Conservation (phyloP, 768 basidiomycete species). For the Tephrocybe sp. region DNA sequence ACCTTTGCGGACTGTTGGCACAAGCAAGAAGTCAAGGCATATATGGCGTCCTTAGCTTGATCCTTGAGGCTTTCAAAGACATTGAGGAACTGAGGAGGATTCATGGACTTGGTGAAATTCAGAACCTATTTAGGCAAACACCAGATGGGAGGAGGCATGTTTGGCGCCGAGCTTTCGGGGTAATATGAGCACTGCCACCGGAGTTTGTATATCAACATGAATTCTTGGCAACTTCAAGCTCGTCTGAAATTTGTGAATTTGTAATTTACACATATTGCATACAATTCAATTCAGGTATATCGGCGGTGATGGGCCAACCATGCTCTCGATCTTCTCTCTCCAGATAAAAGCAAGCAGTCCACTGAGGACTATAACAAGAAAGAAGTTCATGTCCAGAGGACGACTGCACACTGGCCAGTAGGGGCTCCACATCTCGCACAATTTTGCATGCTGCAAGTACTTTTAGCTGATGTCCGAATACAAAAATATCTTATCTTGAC, state of each 20-base stretch:
- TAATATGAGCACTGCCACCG: slow-evolving; percentile 12
- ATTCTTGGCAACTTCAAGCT: background rate
- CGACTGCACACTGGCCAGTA: slow-evolving; percentile 23
- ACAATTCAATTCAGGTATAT: slow-evolving; percentile 1
- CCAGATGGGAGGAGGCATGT: background rate
- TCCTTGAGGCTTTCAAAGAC: slow-evolving; percentile 61
- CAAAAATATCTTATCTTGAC: background rate
- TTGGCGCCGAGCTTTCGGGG: slow-evolving; percentile 2
- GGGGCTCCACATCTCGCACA: slow-evolving; percentile 32
- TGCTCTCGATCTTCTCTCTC: slow-evolving; percentile 21
- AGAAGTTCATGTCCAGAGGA: slow-evolving; percentile 14
- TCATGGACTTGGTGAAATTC: slow-evolving; percentile 12
- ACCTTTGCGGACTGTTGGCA: slow-evolving; percentile 82
- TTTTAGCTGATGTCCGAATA: background rate
- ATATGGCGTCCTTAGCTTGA: slow-evolving; percentile 78
- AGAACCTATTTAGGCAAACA: background rate
- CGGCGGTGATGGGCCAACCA: slow-evolving; percentile 1
- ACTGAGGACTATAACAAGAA: slow-evolving; percentile 24
- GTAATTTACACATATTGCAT: background rate
- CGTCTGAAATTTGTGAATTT: background rate
- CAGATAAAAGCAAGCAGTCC: slow-evolving; percentile 27
- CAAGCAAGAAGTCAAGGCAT: slow-evolving; percentile 77
- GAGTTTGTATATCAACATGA: background rate
- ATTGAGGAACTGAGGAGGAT: slow-evolving; percentile 37
- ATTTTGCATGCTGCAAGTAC: slow-evolving; percentile 25